A percentile compares a stretch with the other conserved stretches of the same genome.
Evolutionary conservation across 331 rosid species (phyloP).

Genomic region (Quercus lobata): DNA sequence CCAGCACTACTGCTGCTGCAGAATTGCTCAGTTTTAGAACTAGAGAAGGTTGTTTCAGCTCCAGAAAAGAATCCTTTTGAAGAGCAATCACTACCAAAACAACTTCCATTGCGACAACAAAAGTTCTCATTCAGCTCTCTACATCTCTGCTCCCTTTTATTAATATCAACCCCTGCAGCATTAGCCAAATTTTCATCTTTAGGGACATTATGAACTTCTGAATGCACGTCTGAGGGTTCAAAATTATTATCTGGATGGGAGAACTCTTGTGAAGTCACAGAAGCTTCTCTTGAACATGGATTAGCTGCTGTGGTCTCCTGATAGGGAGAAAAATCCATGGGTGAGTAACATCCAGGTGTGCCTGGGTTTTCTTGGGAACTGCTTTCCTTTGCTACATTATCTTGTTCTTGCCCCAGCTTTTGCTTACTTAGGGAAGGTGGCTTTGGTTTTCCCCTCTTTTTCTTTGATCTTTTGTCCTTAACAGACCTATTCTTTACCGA

Average conservation of each 20-base stretch:
- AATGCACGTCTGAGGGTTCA: slow-evolving; percentile 14
- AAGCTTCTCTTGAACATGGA: slow-evolving; percentile 34
- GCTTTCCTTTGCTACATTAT: slow-evolving; percentile 39
- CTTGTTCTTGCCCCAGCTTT: slow-evolving; percentile 28
- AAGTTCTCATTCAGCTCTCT: slow-evolving; percentile 16
- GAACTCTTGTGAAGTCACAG: slow-evolving; percentile 24
- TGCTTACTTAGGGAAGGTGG: slow-evolving; percentile 41
- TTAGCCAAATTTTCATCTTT: slow-evolving; percentile 33
- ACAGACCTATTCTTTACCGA: slow-evolving; percentile 38
- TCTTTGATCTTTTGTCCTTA: slow-evolving; percentile 54
- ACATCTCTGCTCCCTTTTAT: slow-evolving; percentile 22
- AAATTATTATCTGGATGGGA: slow-evolving; percentile 11
- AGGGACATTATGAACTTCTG: slow-evolving; percentile 29
- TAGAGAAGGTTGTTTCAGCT: slow-evolving; percentile 33
- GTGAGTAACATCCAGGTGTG: slow-evolving; percentile 59
- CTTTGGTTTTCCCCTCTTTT: slow-evolving; percentile 47
- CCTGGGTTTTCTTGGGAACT: slow-evolving; percentile 41
- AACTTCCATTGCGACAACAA: slow-evolving; percentile 15
- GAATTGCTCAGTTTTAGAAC: slow-evolving; percentile 32
- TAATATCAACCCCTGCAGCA: slow-evolving; percentile 17
- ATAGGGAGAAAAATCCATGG: slow-evolving; percentile 93
- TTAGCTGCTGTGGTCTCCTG: slow-evolving; percentile 45
- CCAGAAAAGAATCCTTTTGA: slow-evolving; percentile 30
- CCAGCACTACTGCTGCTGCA: slow-evolving; percentile 19
- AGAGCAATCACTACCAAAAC: slow-evolving; percentile 6